phyloP scores from a whole-genome alignment of 768 basidiomycete species.

The Agaricus blazei region DNA sequence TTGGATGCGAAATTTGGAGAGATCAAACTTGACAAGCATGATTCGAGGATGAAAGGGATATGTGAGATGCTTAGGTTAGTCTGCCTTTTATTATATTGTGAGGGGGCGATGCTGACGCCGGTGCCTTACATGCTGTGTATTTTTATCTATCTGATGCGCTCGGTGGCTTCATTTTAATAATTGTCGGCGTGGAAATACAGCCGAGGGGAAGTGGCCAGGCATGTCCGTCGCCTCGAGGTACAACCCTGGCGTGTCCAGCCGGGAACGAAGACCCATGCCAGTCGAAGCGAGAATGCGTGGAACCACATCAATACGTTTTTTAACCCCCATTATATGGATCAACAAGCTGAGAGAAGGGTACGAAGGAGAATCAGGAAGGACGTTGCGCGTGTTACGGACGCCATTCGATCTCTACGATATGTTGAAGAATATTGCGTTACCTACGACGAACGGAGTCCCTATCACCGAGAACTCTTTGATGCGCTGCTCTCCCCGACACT shows the following conservation, averaged over 20 bases:
- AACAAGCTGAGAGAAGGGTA: conserved; percentile 25
- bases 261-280: conserved; percentile 24
- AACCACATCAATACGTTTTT: conserved; percentile 21
- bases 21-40: conserved; percentile 16
- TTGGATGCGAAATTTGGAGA: conserved; percentile 16
- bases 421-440: conserved; percentile 32
- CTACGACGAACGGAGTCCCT: conserved; percentile 30
- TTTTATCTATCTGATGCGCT: too few relatives aligned
- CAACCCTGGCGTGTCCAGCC: conserved; percentile 37
- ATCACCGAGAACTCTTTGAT: conserved; percentile 31
- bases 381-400: conserved; percentile 24
- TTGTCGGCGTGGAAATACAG: background rate
- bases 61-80: conserved; percentile 19
- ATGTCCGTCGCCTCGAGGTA: conserved; percentile 15
- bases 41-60: conserved; percentile 17
- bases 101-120: too few relatives aligned
- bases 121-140: too few relatives aligned
- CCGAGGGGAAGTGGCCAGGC: background rate
- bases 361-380: conserved; percentile 33
- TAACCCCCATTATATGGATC: conserved; percentile 25
- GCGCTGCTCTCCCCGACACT: conserved; percentile 34
- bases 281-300: conserved; percentile 23
- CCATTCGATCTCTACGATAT: conserved; percentile 25
- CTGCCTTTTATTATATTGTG: too few relatives aligned
- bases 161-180: too few relatives aligned